These are phyloP conservation scores for Hsuehochloa calcarea DNA, from an alignment of 176 grass and related monocot species.

Conservation along the genomic window DNA sequence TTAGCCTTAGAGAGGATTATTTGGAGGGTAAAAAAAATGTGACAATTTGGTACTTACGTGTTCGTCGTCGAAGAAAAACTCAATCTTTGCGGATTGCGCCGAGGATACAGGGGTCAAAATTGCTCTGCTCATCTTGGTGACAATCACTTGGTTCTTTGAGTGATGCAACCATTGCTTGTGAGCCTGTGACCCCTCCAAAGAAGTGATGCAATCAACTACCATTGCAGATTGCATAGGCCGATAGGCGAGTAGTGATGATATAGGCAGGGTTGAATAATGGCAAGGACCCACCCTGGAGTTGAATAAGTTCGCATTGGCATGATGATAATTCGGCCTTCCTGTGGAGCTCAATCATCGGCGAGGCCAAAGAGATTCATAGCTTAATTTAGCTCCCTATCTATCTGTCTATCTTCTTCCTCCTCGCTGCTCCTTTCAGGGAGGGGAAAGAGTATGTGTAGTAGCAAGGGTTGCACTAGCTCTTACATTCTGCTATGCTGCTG, in stretches of 20 bases:
- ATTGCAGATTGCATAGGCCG: conserved; percentile 23
- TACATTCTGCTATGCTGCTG: background rate
- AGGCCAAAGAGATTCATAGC: background rate
- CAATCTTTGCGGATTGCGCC: background rate
- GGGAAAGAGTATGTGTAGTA: background rate
- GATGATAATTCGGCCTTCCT: conserved; percentile 16
- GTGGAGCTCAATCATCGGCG: background rate
- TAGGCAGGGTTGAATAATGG: conserved; percentile 26
- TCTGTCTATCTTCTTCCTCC: background rate
- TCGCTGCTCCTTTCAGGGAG: conserved; percentile 6
- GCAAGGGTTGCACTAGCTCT: background rate
- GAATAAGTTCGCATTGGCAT: conserved; percentile 17
- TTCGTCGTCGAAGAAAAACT: background rate
- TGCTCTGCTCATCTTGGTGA: conserved; percentile 24
- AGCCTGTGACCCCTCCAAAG: background rate
- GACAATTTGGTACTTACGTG: conserved; percentile 20
- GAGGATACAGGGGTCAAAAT: background rate
- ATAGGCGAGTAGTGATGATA: conserved; percentile 24
- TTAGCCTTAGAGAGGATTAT: conserved; percentile 46
- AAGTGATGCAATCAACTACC: conserved; percentile 38
- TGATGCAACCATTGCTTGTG: conserved; percentile 26
- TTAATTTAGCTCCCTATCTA: background rate
- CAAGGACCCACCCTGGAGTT: conserved; percentile 25
- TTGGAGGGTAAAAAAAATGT: conserved; percentile 40
- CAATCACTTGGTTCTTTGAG: background rate